Conservation (phyloP, 108 stramenopile species). For the Skeletonema menzelii region DNA sequence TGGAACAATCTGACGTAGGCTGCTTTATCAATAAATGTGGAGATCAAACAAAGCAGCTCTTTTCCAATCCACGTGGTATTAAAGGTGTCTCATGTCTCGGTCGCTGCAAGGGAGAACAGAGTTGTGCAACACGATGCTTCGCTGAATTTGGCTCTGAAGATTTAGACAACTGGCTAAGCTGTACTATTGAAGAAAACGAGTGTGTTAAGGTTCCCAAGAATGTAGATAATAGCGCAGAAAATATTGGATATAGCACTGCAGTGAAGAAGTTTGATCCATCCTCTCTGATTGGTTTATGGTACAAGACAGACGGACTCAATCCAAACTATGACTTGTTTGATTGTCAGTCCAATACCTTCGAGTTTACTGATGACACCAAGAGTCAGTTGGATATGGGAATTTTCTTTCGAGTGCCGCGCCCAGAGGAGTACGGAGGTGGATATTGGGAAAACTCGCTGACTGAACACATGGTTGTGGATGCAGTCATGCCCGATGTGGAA, state of each 20-base stretch:
- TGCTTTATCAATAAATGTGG: slow-evolving; percentile 86
- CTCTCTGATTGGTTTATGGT: slow-evolving; percentile 87
- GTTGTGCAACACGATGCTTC: slow-evolving; percentile 86
- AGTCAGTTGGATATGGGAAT: slow-evolving; percentile 83
- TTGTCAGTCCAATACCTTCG: slow-evolving; percentile 92
- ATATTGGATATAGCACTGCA: slow-evolving; percentile 54
- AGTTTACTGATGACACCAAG: slow-evolving; percentile 42
- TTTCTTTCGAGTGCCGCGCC: slow-evolving; percentile 82
- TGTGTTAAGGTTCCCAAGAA: slow-evolving; percentile 87
- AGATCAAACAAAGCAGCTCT: slow-evolving; percentile 68
- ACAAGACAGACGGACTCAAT: slow-evolving; percentile 92
- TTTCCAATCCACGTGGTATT: slow-evolving; percentile 88
- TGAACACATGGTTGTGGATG: slow-evolving; percentile 89
- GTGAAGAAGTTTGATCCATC: slow-evolving; percentile 77
- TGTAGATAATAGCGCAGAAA: slow-evolving; percentile 74
- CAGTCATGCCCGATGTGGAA: slow-evolving; percentile 17
- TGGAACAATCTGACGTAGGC: slow-evolving; percentile 81
- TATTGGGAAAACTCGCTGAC: slow-evolving; percentile 88
- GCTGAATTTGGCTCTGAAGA: slow-evolving; percentile 74
- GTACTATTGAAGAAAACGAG: slow-evolving; percentile 88
- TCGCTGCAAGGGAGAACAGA: slow-evolving; percentile 91
- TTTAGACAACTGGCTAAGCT: slow-evolving; percentile 80
- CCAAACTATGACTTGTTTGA: slow-evolving; percentile 95
- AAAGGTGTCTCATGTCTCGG: slow-evolving; percentile 87
- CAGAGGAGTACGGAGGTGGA: slow-evolving; percentile 75